Base-by-base conservation (phyloP, 805 yeast species). In the Candida chilensis region DNA sequence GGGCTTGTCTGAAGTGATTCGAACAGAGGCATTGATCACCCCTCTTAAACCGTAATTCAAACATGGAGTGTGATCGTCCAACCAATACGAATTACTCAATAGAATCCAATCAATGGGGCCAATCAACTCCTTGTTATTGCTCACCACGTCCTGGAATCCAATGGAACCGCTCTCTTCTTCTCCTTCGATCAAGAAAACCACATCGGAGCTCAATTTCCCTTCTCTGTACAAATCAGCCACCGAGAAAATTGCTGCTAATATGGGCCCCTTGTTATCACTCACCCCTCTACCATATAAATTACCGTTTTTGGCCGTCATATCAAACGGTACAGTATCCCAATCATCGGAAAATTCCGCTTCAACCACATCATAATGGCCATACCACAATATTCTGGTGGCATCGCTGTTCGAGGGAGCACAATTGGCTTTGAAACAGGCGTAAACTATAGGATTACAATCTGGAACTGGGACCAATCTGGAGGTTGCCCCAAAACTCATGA, bases 321-420 rank as follows among this genome's bases (percentile, higher is more conserved):
- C 54, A 48, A 81, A 92, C 0, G 97, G 97, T 37, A 80, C 78
- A 0, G 92, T 71, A 6, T 61, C 50, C 96, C 97, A 90, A 18
- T 63, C 63, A 5, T 62, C 64, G 15, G 61, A 56, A 30, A 66
- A 67, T 20, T 72, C 71, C 0, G 94, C 94, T 35, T 81, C 83
- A 24, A 90, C 86, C 17, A 90, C 96, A 54, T 90, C 98, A 48
- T 92, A 90, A 60, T 90, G 98, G 1, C 95, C 97, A 52, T 90
- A 90, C 81, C 94, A 90, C 28, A 90, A 51, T 4, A 86, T 64
- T 33, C 83, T 60, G 27, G 17, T 18, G 5, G 17, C 28, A 4
- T 25, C 29, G 8, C 14, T 26, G 6, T 17, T 13, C 8, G 5
- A 7, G 5, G 28, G 6, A 10, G 28, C 20, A 10, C 32, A 24